These are phyloP conservation scores for Schizochytrium sp. DNA, from an alignment of 108 stramenopile species.

Conservation along the genomic window DNA sequence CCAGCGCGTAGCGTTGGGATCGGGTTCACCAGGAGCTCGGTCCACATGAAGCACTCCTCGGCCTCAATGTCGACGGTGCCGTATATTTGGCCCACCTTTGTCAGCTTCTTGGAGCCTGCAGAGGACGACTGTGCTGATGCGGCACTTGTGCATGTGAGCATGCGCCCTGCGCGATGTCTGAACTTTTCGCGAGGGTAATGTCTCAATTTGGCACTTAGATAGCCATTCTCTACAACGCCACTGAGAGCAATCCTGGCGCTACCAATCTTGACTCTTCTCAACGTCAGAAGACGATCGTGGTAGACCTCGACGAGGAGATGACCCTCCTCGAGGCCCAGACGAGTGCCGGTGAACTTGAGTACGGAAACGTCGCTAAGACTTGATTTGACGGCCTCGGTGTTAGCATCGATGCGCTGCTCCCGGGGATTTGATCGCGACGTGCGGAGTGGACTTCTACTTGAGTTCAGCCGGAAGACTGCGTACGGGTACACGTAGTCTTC, in stretches of 20 bases:
- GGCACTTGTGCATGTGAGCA: not conserved
- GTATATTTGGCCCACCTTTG: not conserved
- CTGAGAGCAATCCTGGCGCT: not conserved
- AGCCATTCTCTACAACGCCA: not conserved
- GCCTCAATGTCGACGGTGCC: not conserved
- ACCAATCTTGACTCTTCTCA: not conserved
- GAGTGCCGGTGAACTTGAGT: not conserved
- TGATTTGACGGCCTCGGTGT: not conserved
- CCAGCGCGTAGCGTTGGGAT: too few relatives aligned
- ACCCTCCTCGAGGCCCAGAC: not conserved
- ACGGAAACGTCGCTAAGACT: not conserved
- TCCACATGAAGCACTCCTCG: not conserved
- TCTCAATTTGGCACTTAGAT: not conserved
- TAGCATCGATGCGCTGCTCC: not conserved
- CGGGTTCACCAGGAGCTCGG: not conserved
- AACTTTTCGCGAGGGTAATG: not conserved
- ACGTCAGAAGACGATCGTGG: not conserved
- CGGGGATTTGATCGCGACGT: not conserved
- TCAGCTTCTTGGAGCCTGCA: not conserved
- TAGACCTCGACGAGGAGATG: not conserved
- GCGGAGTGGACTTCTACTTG: not conserved
- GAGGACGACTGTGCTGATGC: not conserved
- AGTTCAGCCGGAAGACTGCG: not conserved
- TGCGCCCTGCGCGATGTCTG: not conserved
- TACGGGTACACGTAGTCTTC: not conserved